A percentile compares a stretch with the other conserved stretches of the same genome.
Evolutionary conservation across 2,329 filamentous ascomycete species (phyloP).

Genomic region (Fusarium devonianum): DNA sequence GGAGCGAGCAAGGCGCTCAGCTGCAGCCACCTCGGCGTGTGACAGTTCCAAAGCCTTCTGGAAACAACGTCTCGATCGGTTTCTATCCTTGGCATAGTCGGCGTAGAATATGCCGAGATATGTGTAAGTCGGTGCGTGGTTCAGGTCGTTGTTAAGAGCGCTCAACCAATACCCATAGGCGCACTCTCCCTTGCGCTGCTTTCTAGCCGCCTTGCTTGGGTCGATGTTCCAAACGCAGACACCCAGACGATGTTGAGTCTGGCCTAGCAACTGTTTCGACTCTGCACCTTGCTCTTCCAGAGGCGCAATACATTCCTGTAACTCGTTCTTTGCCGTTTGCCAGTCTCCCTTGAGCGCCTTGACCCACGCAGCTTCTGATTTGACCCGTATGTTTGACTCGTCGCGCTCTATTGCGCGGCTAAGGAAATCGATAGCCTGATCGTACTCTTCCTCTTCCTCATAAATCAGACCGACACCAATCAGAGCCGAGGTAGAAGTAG

Average conservation of each 20-base stretch:
- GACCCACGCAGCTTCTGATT: conserved; percentile 91
- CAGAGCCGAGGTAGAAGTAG: conserved; percentile 78
- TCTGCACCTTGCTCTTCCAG: conserved; percentile 66
- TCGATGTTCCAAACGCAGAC: conserved; percentile 88
- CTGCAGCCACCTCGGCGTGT: conserved; percentile 82
- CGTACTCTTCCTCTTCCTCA: conserved; percentile 90
- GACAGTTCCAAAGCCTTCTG: conserved; percentile 97
- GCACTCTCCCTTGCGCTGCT: conserved; percentile 71
- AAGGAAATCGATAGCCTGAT: conserved; percentile 81
- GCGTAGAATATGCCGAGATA: conserved; percentile 89
- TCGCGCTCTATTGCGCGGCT: conserved; percentile 78
- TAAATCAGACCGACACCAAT: conserved; percentile 91
- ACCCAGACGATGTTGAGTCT: conserved; percentile 86
- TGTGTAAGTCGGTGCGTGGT: conserved; percentile 89
- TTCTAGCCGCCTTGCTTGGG: conserved; percentile 75
- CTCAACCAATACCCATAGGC: conserved; percentile 85
- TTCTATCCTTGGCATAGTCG: conserved; percentile 88
- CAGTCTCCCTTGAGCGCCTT: conserved; percentile 84
- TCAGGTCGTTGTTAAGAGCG: conserved; percentile 85
- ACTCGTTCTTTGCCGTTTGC: conserved; percentile 68
- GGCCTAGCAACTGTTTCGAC: conserved; percentile 76
- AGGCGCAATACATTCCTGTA: conserved; percentile 73
- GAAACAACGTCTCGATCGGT: conserved; percentile 88
- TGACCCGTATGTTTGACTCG: conserved; percentile 76
- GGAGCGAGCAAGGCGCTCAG: conserved; percentile 81